A percentile compares a stretch with the other conserved stretches of the same genome.
These are phyloP conservation scores for Hawksworthiomyces lignivorus DNA, from an alignment of 2,329 filamentous ascomycete species.

Conservation along the genomic window DNA sequence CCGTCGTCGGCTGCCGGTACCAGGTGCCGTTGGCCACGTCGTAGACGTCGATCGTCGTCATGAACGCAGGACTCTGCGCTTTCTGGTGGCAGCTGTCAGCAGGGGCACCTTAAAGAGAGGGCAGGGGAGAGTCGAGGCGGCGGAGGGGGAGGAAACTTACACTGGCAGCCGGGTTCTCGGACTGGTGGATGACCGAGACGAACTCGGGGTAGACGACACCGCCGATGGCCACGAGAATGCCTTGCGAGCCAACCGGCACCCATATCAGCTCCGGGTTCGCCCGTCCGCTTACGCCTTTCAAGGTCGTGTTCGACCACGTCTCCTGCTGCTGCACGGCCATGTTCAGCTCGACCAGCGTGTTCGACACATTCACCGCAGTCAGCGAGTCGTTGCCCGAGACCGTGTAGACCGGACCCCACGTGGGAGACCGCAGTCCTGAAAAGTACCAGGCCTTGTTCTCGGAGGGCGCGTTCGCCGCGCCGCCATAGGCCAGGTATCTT, in stretches of 20 bases:
- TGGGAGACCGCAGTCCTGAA: slow-evolving; percentile 48
- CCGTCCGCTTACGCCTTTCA: slow-evolving; percentile 43
- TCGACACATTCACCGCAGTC: slow-evolving; percentile 39
- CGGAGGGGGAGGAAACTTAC: slow-evolving; percentile 24
- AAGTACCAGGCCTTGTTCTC: slow-evolving; percentile 69
- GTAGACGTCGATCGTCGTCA: slow-evolving; percentile 66
- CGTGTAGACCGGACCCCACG: slow-evolving; percentile 41
- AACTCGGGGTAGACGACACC: slow-evolving; percentile 60
- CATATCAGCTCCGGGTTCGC: slow-evolving; percentile 61
- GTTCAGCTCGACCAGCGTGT: slow-evolving; percentile 54
- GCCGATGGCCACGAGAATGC: slow-evolving; percentile 69
- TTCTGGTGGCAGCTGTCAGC: slow-evolving; percentile 33
- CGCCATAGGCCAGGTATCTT: slow-evolving; percentile 58
- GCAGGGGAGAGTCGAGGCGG: background rate
- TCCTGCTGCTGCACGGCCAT: slow-evolving; percentile 43
- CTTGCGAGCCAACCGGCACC: slow-evolving; percentile 69
- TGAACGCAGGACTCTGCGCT: slow-evolving; percentile 62
- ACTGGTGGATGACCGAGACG: slow-evolving; percentile 18
- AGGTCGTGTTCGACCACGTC: slow-evolving; percentile 49
- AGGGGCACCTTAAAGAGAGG: slow-evolving; percentile 20
- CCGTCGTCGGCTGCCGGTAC: slow-evolving; percentile 66
- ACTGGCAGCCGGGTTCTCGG: slow-evolving; percentile 28
- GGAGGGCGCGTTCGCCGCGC: slow-evolving; percentile 55
- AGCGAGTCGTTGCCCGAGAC: slow-evolving; percentile 24
- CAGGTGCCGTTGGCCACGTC: slow-evolving; percentile 63